phyloP scores from a whole-genome alignment of 768 basidiomycete species.

The Artomyces pyxidatus region DNA sequence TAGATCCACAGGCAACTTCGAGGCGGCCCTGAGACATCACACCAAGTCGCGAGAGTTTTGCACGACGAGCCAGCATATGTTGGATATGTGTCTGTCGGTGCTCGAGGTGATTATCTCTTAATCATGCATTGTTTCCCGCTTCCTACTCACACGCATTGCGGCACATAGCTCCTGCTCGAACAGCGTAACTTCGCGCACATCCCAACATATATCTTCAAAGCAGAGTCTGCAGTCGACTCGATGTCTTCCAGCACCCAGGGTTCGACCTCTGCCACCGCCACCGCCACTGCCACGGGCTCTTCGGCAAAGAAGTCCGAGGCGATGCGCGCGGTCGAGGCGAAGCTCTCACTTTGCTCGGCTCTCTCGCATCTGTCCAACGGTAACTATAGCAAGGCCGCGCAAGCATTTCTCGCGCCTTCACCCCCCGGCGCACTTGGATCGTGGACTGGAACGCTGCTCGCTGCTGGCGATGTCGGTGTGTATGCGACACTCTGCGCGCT shows the following conservation, averaged over 20 bases:
- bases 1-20: conserved; percentile 63
- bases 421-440: conserved; percentile 59
- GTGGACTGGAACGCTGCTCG: conserved; percentile 78
- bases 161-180: conserved; percentile 67
- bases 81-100: conserved; percentile 85
- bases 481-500: conserved; percentile 82
- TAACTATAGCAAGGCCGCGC: conserved; percentile 76
- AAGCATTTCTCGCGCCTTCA: conserved; percentile 61
- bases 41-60: conserved; percentile 93
- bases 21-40: conserved; percentile 68
- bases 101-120: conserved; percentile 47
- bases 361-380: conserved; percentile 65
- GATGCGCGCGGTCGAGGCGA: conserved; percentile 56
- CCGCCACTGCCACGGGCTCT: conserved; percentile 19
- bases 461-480: conserved; percentile 78
- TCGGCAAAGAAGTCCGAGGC: conserved; percentile 38
- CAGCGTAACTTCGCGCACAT: conserved; percentile 82
- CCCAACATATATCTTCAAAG: conserved; percentile 90
- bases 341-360: conserved; percentile 76
- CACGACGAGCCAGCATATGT: conserved; percentile 82
- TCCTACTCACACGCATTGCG: neutral
- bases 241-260: conserved; percentile 26
- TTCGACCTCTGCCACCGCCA: conserved; percentile 12
- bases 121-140: neutral
- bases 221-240: conserved; percentile 83